These are phyloP conservation scores for Microcyclospora tardicrescens DNA, from an alignment of 2,329 filamentous ascomycete genomes.

Conservation along the genomic window DNA sequence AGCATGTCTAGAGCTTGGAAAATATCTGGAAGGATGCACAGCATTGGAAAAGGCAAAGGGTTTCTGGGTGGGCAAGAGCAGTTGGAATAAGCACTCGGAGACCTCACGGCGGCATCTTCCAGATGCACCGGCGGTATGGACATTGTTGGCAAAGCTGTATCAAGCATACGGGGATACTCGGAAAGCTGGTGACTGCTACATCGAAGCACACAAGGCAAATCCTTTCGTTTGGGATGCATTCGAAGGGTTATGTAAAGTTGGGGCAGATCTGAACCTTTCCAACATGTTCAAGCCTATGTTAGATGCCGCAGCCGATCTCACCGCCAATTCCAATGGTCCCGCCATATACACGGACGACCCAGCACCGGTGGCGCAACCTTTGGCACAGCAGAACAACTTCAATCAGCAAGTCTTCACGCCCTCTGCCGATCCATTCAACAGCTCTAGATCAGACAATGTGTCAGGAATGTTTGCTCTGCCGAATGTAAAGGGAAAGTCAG, in stretches of 20 bases:
- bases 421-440: slow-evolving; percentile 31
- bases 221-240: slow-evolving; percentile 99
- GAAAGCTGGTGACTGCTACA: slow-evolving; percentile 74
- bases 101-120: slow-evolving; percentile 60
- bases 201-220: slow-evolving; percentile 77
- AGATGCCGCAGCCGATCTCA: slow-evolving; percentile 37
- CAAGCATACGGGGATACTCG: slow-evolving; percentile 66
- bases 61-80: slow-evolving; percentile 63
- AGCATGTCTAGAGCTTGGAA: slow-evolving; percentile 66
- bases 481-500: slow-evolving; percentile 32
- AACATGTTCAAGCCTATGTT: slow-evolving; percentile 74
- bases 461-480: slow-evolving; percentile 27
- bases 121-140: slow-evolving; percentile 72
- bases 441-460: slow-evolving; percentile 15
- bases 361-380: slow-evolving; percentile 11
- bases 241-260: slow-evolving; percentile 69
- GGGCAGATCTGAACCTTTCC: slow-evolving; percentile 63
- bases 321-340: neutral
- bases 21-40: slow-evolving; percentile 65
- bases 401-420: slow-evolving; percentile 12
- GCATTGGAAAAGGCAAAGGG: slow-evolving; percentile 70
- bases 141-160: slow-evolving; percentile 77
- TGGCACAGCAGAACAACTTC: slow-evolving; percentile 15
- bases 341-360: slow-evolving; percentile 19
- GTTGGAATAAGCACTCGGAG: slow-evolving; percentile 67